phyloP scores from a whole-genome alignment of 177 flowering plant genomes.

The Vitis hybrid region DNA sequence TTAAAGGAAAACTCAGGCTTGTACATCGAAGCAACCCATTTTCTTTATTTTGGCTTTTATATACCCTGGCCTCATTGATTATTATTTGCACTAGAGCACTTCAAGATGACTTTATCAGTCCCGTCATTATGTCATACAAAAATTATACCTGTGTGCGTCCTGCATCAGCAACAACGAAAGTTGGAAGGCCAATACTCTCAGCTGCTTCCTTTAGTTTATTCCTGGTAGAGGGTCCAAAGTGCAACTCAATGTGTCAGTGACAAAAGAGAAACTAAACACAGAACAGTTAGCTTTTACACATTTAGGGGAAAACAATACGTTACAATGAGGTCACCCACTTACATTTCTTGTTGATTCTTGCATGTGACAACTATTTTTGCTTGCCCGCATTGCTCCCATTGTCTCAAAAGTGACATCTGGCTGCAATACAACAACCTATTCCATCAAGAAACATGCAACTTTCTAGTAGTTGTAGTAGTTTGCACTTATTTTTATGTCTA shows the following conservation, averaged over 20 bases:
- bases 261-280: constrained; percentile 2
- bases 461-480: neutral
- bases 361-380: constrained; percentile 89
- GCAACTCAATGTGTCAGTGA: neutral
- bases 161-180: constrained; percentile 94
- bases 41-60: neutral
- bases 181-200: constrained; percentile 85
- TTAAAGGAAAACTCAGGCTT: neutral
- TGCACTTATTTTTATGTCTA: too few relatives aligned
- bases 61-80: neutral
- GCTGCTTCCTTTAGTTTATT: constrained; percentile 74
- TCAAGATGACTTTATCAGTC: neutral
- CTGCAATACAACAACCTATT: constrained; percentile 35
- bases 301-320: neutral
- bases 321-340: constrained; percentile 39
- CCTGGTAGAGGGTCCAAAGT: constrained; percentile 39
- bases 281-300: neutral
- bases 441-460: neutral
- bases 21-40: neutral
- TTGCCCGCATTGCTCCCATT: constrained; percentile 89
- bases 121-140: neutral
- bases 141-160: constrained; percentile 87
- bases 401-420: constrained; percentile 68
- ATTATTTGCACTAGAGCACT: neutral
- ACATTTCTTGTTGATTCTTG: constrained; percentile 97